phyloP scores from a whole-genome alignment of 1,284 basidiomycete genomes.

The Sanghuangporus baumii region DNA sequence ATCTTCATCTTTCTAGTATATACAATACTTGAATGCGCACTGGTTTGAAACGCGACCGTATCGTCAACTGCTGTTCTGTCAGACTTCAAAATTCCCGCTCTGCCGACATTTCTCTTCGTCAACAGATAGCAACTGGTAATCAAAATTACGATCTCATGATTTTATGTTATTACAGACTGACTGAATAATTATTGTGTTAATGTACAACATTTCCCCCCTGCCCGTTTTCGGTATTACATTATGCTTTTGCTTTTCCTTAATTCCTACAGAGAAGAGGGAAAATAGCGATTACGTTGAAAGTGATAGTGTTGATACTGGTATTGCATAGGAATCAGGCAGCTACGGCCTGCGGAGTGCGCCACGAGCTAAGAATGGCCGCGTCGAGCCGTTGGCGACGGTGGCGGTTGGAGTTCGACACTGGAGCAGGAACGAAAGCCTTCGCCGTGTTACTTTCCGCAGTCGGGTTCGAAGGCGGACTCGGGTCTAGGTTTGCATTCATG shows the following conservation, averaged over 20 bases:
- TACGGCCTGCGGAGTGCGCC: background rate
- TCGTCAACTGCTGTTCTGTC: too few relatives aligned
- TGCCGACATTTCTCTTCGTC: too few relatives aligned
- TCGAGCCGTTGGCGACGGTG: background rate
- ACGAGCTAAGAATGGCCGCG: background rate
- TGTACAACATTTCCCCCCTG: too few relatives aligned
- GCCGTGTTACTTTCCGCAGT: background rate
- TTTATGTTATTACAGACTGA: too few relatives aligned
- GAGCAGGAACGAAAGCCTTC: background rate
- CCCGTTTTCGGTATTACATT: background rate
- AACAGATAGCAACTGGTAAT: too few relatives aligned
- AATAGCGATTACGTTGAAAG: background rate
- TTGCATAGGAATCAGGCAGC: background rate
- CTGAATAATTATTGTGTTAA: too few relatives aligned
- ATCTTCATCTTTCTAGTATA: too few relatives aligned
- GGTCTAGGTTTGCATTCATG: background rate
- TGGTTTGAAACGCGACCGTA: too few relatives aligned
- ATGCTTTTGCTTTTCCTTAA: background rate
- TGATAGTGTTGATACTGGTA: background rate
- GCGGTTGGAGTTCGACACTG: background rate
- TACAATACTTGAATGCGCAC: too few relatives aligned
- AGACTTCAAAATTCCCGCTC: too few relatives aligned
- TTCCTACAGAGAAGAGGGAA: background rate
- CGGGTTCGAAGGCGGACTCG: background rate
- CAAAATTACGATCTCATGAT: too few relatives aligned